Percentiles rank a stretch among this genome's conserved stretches.
These are phyloP conservation scores for Coemansia sp. DNA, from an alignment of 192 early-diverging fungal genomes.

Conservation along the genomic window DNA sequence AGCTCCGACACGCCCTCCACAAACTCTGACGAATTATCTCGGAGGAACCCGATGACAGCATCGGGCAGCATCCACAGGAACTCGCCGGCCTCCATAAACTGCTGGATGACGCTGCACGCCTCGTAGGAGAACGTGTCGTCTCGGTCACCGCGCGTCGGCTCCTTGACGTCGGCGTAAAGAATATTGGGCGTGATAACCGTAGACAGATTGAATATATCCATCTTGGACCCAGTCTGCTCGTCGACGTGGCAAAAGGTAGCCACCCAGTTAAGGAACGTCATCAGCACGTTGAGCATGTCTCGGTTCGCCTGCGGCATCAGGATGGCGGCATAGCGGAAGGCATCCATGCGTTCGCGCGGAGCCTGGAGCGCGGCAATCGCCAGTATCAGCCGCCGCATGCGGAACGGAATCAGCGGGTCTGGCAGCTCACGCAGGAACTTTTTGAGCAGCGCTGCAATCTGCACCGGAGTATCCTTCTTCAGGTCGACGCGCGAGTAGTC, in stretches of 20 bases:
- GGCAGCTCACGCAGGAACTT: constrained; percentile 97
- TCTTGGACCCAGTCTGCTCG: constrained; percentile 82
- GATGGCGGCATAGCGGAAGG: constrained; percentile 80
- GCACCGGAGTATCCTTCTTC: constrained; percentile 77
- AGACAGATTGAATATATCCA: constrained; percentile 91
- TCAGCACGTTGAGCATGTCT: constrained; percentile 91
- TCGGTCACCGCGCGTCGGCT: constrained; percentile 79
- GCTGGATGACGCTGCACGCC: constrained; percentile 71
- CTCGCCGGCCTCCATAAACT: constrained; percentile 67
- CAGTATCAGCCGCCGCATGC: constrained; percentile 86
- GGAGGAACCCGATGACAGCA: constrained; percentile 38
- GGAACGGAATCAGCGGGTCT: constrained; percentile 91
- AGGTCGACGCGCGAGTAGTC: constrained; percentile 76
- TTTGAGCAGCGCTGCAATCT: constrained; percentile 93
- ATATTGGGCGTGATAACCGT: constrained; percentile 96
- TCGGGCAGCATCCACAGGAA: constrained; percentile 67
- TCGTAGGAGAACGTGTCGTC: constrained; percentile 63
- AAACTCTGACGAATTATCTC: constrained; percentile 47
- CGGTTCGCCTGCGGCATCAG: constrained; percentile 90
- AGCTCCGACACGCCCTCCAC: constrained; percentile 43
- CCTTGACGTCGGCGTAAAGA: constrained; percentile 82
- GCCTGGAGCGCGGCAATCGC: constrained; percentile 71
- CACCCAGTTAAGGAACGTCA: constrained; percentile 87
- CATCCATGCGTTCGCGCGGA: constrained; percentile 60
- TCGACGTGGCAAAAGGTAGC: constrained; percentile 73